These are phyloP conservation scores for Sicyos baderoa DNA, from an alignment of 306 rosid genomes.

Conservation along the genomic window DNA sequence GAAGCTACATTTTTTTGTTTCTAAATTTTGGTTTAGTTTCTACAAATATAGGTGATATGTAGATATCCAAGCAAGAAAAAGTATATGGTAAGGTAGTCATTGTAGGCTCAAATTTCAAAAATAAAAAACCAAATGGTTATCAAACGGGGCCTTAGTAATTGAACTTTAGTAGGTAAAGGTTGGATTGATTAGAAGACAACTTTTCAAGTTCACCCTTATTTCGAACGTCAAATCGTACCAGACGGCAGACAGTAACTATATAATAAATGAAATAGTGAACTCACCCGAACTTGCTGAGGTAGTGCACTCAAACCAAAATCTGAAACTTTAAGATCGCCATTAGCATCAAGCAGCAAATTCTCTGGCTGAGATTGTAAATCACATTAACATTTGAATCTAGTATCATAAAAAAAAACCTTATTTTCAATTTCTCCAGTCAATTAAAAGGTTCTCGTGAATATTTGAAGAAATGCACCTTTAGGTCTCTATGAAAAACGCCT, in stretches of 20 bases:
- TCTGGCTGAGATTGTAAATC: conserved; percentile 33
- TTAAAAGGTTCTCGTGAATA: not conserved
- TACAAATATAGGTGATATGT: no score
- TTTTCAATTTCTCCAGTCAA: not conserved
- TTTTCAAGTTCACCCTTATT: not conserved
- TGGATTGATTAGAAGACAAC: not conserved
- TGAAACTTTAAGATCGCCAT: conserved; percentile 18
- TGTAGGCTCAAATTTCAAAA: no score
- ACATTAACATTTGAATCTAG: conserved; percentile 11
- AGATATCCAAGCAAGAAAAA: no score
- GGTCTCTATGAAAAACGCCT: conserved; percentile 20
- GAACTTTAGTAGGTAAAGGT: not conserved
- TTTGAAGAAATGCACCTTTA: conserved; percentile 34
- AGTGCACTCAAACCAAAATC: conserved; percentile 24
- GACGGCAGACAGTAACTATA: not conserved
- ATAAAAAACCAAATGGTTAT: no score
- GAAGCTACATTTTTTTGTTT: no score
- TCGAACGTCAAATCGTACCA: not conserved
- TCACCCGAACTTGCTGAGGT: conserved; percentile 66
- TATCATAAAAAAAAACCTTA: not conserved
- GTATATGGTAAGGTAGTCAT: no score
- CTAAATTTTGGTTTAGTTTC: no score
- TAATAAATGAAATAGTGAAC: conserved; percentile 21
- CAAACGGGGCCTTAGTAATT: no score
- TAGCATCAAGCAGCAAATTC: conserved; percentile 22